Percentiles rank a stretch among this genome's conserved stretches.
phyloP scores from a whole-genome alignment of 192 early-diverging fungal species.

The Diversispora epigaea region DNA sequence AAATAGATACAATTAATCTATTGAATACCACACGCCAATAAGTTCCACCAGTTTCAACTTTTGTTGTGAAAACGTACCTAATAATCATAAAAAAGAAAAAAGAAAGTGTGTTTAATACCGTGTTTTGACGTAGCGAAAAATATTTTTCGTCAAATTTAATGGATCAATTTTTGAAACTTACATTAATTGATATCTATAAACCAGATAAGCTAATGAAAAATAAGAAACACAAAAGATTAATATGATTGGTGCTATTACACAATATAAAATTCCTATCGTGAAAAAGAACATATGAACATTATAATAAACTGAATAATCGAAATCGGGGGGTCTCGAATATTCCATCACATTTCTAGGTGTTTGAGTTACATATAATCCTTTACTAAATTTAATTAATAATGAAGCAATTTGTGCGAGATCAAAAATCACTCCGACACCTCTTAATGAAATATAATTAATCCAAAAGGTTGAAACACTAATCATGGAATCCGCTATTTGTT shows the following conservation, averaged over 20 bases:
- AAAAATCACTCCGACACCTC: constrained; percentile 61
- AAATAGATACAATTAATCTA: constrained; percentile 60
- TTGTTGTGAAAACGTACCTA: constrained; percentile 71
- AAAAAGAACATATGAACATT: constrained; percentile 69
- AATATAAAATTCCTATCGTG: constrained; percentile 70
- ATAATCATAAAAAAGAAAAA: not conserved
- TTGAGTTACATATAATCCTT: constrained; percentile 58
- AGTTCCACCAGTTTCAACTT: constrained; percentile 66
- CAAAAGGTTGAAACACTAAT: constrained; percentile 63
- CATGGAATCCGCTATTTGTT: constrained; percentile 40
- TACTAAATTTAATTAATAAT: constrained; percentile 50
- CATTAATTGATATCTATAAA: constrained; percentile 74
- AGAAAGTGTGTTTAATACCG: not conserved
- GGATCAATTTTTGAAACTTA: constrained; percentile 36
- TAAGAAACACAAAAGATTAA: constrained; percentile 64
- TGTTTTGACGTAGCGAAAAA: too few species aligned
- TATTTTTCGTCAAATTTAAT: too few species aligned
- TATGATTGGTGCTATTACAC: constrained; percentile 67
- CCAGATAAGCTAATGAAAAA: constrained; percentile 64
- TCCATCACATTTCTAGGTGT: constrained; percentile 70
- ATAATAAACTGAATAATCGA: constrained; percentile 71
- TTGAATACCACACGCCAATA: constrained; percentile 73
- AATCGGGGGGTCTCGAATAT: constrained; percentile 64
- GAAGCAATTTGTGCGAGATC: constrained; percentile 69
- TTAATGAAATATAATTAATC: constrained; percentile 72